Evolutionary conservation across 2,329 filamentous ascomycete species (phyloP).

Genomic region (Claviceps digitariae): DNA sequence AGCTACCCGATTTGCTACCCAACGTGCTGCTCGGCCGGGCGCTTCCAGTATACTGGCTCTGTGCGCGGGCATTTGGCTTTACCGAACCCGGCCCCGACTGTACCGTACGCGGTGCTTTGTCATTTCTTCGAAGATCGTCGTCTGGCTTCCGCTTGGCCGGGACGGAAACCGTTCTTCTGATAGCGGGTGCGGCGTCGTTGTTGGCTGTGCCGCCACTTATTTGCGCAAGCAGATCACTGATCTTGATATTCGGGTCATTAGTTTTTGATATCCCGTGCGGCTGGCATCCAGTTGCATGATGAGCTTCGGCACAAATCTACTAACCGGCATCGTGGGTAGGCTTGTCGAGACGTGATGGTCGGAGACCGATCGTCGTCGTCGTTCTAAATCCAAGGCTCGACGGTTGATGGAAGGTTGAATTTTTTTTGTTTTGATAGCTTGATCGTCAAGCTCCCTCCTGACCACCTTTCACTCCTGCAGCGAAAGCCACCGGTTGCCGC

Average conservation of each 20-base stretch:
- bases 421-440: neutral
- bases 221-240: slow-evolving; percentile 32
- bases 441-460: neutral
- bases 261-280: neutral
- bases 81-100: neutral
- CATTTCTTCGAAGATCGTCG: slow-evolving; percentile 28
- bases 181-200: slow-evolving; percentile 17
- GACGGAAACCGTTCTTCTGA: slow-evolving; percentile 13
- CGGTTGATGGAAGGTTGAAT: neutral
- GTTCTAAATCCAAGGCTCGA: neutral
- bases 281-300: no score
- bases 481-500: neutral
- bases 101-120: slow-evolving; percentile 27
- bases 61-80: neutral
- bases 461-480: neutral
- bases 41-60: slow-evolving; percentile 3
- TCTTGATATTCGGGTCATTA: slow-evolving; percentile 10
- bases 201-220: slow-evolving; percentile 43
- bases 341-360: neutral
- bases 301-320: slow-evolving; percentile 5
- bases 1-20: slow-evolving; percentile 12
- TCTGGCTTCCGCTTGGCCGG: slow-evolving; percentile 44
- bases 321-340: slow-evolving; percentile 18
- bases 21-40: slow-evolving; percentile 9
- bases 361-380: neutral